Evolutionary conservation across 1,139 yeast genomes (phyloP).

Genomic region (Kluyveromyces sp.): DNA sequence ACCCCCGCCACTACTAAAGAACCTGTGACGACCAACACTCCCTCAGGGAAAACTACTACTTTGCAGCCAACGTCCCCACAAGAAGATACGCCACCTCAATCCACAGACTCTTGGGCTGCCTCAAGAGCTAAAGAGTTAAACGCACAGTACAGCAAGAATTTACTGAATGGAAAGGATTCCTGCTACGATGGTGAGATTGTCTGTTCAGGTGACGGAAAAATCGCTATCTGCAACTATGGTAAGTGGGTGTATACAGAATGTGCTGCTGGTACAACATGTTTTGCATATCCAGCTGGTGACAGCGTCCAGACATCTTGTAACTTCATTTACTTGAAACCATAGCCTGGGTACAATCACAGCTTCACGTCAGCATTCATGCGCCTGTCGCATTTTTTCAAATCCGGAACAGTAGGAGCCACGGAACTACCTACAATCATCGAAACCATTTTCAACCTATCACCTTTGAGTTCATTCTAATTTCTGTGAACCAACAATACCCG

Average conservation of each 20-base stretch:
- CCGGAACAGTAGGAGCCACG: not conserved
- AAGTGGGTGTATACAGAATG: slow-evolving; percentile 50
- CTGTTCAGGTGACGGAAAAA: slow-evolving; percentile 42
- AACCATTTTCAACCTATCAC: not conserved
- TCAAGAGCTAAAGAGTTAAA: slow-evolving; percentile 39
- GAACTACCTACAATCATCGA: not conserved
- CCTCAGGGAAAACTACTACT: slow-evolving; percentile 11
- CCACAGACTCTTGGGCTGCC: slow-evolving; percentile 30
- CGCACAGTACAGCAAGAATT: slow-evolving; percentile 26
- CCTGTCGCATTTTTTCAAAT: not conserved
- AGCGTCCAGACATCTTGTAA: slow-evolving; percentile 39
- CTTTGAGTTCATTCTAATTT: not conserved
- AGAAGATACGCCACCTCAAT: slow-evolving; percentile 12
- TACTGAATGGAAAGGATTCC: slow-evolving; percentile 25
- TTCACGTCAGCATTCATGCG: not conserved
- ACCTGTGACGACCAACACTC: slow-evolving; percentile 11
- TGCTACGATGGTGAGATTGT: slow-evolving; percentile 46
- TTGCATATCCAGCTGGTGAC: slow-evolving; percentile 38
- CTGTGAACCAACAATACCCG: not conserved
- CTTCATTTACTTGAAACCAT: slow-evolving; percentile 12
- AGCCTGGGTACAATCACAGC: not conserved
- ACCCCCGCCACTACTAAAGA: slow-evolving; percentile 5
- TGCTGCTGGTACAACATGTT: slow-evolving; percentile 54
- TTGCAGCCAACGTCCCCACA: slow-evolving; percentile 16
- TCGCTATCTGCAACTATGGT: slow-evolving; percentile 50